Evolutionary conservation across 2,329 filamentous ascomycete species (phyloP), one percentile per base, ranked within the genome.

Genomic region (Calonectria multiphialidica): DNA sequence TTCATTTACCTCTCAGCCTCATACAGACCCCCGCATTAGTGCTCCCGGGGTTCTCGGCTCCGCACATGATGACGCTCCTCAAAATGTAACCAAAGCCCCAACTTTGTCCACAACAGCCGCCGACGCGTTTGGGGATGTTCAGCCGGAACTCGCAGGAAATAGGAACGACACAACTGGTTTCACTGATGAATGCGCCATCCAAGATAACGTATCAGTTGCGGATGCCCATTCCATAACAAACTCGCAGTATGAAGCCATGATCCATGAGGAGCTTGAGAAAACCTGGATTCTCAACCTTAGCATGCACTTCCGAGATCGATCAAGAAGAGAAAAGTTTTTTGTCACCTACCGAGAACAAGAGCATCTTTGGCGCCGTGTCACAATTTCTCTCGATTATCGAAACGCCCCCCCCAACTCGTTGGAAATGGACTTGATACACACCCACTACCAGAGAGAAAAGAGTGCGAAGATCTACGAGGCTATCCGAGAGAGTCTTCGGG

Each of bases 251-350:
- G 90, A 93, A 66, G 86, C 88, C 65, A 87, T 91, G 78, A 89
- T 98, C 75, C 91, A 93, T 75, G 91, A 94, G 74, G 96, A 98
- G 83, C 89, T 98, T 68, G 95, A 98, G 80, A 90, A 89, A 72
- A 93, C 90, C 80, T 99, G 97, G 97, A 98, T 99, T 72, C 87
- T 99, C 77, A 99, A 99, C 81, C 89, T 98, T 72, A 98, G 95
- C 84, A 98, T 99, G 97, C 95, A 98, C 83, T 99, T 98, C 83
- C 92, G 96, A 71, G 97, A 99, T 84, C 93, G 93, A 79, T 97
- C 96, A 15, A 94, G 94, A 78, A 91, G 96, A 50, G 97, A 99
- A 83, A 99, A 99, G 83, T 98, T 98, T 86, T 99, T 98, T 83
- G 93, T 99, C 74, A 98, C 97, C 0, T 99, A 94, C 82, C 94